Evolutionary conservation across 805 yeast genomes (phyloP), one percentile per base, ranked within the genome.

Genomic region (Barnettozyma salicaria): DNA sequence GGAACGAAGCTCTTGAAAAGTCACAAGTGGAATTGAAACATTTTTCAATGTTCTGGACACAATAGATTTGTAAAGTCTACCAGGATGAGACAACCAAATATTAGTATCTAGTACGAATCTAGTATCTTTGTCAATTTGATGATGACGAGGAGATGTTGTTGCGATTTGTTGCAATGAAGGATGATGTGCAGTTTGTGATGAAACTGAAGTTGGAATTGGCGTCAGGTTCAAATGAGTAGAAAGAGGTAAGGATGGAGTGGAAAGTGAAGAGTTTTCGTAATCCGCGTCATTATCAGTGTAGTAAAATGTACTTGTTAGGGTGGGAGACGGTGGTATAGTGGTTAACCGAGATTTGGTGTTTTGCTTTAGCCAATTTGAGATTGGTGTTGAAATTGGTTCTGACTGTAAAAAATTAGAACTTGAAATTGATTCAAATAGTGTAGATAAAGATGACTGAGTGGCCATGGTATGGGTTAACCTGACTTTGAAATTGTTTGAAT

Each of bases 21-120:
- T 86, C 14, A 84, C 78, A 40, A 83, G 62, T 28, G 92, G 89
- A 5, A 82, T 75, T 47, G 78, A 72, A 18, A 78, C 62, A 17
- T 38, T 29, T 43, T 69, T 74, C 42, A 83, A 67, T 3, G 80
- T 71, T 11, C 67, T 69, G 45, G 74, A 72, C 22, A 79, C 67
- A 10, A 80, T 71, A 48, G 85, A 75, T 54, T 83, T 83, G 60
- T 70, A 83, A 16, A 83, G 65, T 43, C 80, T 69, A 2, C 90
- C 94, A 55, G 88, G 81, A 51, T 81, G 89, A 49, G 82, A 80
- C 45, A 83, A 61, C 89, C 90, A 83, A 40, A 81, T 75, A 45
- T 84, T 82, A 2, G 92, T 82, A 58, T 83, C 94, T 39, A 83
- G 63, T 1, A 85, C 73, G 37, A 81, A 67, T 48, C 67, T 68